A percentile compares a stretch with the other conserved stretches of the same genome.
phyloP scores from a whole-genome alignment of 2,329 filamentous ascomycete genomes.

The Penicillium hordei region DNA sequence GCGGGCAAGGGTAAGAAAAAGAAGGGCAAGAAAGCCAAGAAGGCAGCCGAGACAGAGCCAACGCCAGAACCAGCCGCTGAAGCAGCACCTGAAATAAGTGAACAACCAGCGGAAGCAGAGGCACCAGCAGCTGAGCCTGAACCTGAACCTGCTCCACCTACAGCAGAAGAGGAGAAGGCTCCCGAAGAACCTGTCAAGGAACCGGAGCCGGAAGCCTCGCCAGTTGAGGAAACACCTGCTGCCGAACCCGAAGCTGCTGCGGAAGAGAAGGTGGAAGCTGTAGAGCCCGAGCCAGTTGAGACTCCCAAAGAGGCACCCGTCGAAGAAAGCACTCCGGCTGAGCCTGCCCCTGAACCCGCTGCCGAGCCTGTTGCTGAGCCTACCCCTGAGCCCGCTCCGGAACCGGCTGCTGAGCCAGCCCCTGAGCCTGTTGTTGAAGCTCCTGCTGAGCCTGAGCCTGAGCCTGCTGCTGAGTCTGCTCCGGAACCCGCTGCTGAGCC shows the following conservation, averaged over 20 bases:
- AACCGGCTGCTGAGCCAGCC: background rate
- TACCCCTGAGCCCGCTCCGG: background rate
- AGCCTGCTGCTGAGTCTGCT: constrained; percentile 1
- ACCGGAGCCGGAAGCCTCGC: constrained; percentile 9
- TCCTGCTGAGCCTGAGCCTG: constrained; percentile 14
- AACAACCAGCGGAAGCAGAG: constrained; percentile 1
- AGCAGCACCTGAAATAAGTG: constrained; percentile 1
- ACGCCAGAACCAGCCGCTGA: constrained; percentile 12
- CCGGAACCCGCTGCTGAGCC: constrained; percentile 12
- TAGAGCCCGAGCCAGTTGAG: constrained; percentile 10
- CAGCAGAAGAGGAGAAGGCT: background rate
- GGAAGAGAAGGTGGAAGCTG: background rate
- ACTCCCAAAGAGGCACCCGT: background rate
- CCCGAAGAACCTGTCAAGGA: constrained; percentile 8
- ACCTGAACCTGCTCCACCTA: background rate
- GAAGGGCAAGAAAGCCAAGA: constrained; percentile 15
- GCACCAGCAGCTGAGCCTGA: constrained; percentile 8
- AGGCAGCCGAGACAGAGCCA: constrained; percentile 7
- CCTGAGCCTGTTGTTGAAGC: no score
- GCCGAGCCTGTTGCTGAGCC: background rate
- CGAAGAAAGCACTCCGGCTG: background rate
- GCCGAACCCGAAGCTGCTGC: background rate
- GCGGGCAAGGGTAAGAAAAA: constrained; percentile 17
- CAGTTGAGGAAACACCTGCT: constrained; percentile 12
- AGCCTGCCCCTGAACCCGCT: background rate